phyloP scores from a whole-genome alignment of 2,329 filamentous ascomycete genomes.

The Orbilia brochopaga region DNA sequence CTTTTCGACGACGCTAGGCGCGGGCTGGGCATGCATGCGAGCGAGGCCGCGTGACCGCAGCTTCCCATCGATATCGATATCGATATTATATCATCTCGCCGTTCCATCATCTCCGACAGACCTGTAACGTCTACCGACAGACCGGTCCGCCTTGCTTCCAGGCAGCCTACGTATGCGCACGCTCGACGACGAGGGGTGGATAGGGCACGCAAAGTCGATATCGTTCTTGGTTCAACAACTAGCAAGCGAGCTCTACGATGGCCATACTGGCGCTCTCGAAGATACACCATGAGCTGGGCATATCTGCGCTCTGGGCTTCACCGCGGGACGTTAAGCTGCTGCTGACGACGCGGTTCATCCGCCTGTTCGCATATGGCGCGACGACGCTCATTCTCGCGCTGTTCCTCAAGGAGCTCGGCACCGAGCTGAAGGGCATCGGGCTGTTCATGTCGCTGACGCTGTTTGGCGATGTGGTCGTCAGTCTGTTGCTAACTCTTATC shows the following conservation, averaged over 20 bases:
- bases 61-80: background rate
- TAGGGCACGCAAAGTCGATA: too few species aligned
- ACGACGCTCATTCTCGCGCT: slow-evolving; percentile 66
- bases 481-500: slow-evolving; percentile 66
- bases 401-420: slow-evolving; percentile 63
- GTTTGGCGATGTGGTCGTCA: slow-evolving; percentile 66
- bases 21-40: background rate
- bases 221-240: background rate
- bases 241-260: too few species aligned
- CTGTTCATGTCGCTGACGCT: slow-evolving; percentile 72
- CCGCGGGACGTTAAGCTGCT: slow-evolving; percentile 65
- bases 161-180: background rate
- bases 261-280: slow-evolving; percentile 55
- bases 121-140: background rate
- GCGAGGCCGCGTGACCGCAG: background rate
- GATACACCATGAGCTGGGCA: slow-evolving; percentile 39
- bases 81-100: background rate
- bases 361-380: slow-evolving; percentile 69
- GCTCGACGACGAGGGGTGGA: too few species aligned
- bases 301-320: slow-evolving; percentile 60
- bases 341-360: slow-evolving; percentile 66
- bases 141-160: background rate
- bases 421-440: slow-evolving; percentile 64
- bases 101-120: background rate
- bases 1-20: background rate